These are phyloP conservation scores for Daldinia grandis DNA, from an alignment of 495 filamentous ascomycete species.

Conservation along the genomic window DNA sequence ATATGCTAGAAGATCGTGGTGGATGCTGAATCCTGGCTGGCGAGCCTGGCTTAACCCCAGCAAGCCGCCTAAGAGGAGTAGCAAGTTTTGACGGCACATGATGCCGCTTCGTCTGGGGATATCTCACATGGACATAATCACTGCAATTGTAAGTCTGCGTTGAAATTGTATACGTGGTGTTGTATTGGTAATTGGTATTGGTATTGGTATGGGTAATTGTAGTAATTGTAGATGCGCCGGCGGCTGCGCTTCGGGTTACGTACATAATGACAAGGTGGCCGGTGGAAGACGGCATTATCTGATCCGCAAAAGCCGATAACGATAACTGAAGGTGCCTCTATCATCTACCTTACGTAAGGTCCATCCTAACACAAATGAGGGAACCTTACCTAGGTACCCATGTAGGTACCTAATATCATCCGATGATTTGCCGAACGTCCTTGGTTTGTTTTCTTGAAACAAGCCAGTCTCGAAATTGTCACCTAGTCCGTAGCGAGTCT, in stretches of 20 bases:
- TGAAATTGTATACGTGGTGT: not conserved
- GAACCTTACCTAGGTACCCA: not conserved
- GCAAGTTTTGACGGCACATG: constrained; percentile 58
- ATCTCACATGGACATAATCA: constrained; percentile 42
- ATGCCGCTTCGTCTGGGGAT: constrained; percentile 50
- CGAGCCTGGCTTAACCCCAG: constrained; percentile 53
- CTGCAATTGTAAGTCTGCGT: not conserved
- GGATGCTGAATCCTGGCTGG: constrained; percentile 65
- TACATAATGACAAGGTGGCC: constrained; percentile 14
- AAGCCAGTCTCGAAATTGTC: not conserved
- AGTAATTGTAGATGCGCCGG: not conserved
- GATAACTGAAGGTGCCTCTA: too few species aligned
- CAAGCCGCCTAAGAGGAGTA: constrained; percentile 50
- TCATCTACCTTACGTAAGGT: not conserved
- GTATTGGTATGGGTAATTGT: not conserved
- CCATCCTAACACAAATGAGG: not conserved
- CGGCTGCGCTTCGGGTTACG: not conserved
- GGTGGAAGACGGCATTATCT: constrained; percentile 6
- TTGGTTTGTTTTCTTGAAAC: not conserved
- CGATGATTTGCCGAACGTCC: not conserved
- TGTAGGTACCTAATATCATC: not conserved
- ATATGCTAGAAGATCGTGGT: constrained; percentile 91
- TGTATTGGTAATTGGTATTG: not conserved
- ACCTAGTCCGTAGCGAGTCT: not conserved
- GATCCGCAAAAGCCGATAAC: not conserved